Percentiles rank a stretch among this genome's conserved stretches.
Evolutionary conservation across 208 protist species (phyloP).

Genomic region (Crithidia expoeki): DNA sequence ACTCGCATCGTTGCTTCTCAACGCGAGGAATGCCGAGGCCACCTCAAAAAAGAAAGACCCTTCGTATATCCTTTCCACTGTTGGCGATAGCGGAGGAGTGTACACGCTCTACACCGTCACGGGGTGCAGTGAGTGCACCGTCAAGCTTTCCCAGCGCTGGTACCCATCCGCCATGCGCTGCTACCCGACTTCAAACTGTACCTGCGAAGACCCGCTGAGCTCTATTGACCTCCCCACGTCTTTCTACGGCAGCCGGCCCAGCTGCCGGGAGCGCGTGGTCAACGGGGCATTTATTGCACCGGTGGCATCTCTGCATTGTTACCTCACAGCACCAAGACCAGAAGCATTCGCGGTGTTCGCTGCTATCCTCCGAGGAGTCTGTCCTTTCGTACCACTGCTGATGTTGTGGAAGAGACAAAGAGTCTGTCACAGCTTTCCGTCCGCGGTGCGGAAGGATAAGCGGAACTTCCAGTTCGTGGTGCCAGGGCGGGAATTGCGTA

Average conservation of each 20-base stretch:
- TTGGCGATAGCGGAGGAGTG: not conserved
- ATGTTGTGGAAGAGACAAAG: not conserved
- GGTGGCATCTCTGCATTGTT: slow-evolving; percentile 5
- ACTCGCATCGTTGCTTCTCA: not conserved
- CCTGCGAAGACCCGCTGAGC: slow-evolving; percentile 25
- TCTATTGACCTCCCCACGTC: slow-evolving; percentile 48
- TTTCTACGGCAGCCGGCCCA: slow-evolving; percentile 45
- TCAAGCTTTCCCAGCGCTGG: slow-evolving; percentile 40
- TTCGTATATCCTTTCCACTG: not conserved
- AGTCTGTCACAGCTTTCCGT: not conserved
- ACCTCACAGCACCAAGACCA: not conserved
- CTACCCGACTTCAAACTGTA: slow-evolving; percentile 37
- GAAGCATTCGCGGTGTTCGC: not conserved
- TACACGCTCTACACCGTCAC: slow-evolving; percentile 28
- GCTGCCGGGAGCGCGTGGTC: slow-evolving; percentile 42
- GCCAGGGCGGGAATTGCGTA: slow-evolving; percentile 16
- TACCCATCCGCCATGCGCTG: slow-evolving; percentile 63
- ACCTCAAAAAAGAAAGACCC: slow-evolving; percentile 6
- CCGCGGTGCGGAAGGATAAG: not conserved
- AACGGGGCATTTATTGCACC: slow-evolving; percentile 51
- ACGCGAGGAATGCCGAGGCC: not conserved
- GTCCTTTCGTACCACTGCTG: not conserved
- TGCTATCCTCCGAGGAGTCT: slow-evolving; percentile 42
- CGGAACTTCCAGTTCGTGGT: slow-evolving; percentile 4
- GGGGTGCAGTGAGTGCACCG: slow-evolving; percentile 52